Evolutionary conservation across 1,284 basidiomycete genomes (phyloP), one percentile per base, ranked within the genome.

Genomic region (Cryptococcus sp.): DNA sequence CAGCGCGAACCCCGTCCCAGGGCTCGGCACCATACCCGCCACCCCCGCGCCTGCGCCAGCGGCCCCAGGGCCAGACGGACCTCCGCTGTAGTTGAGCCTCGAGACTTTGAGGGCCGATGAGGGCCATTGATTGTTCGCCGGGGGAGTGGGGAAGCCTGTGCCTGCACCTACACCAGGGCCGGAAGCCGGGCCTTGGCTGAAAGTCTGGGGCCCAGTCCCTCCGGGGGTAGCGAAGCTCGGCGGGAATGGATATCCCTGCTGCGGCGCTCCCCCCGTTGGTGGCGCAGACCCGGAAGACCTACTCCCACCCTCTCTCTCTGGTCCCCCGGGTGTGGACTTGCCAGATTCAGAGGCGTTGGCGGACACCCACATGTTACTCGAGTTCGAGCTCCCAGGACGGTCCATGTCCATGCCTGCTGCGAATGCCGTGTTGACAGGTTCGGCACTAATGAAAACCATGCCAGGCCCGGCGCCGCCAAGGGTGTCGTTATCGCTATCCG

Each of bases 351-450:
- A 50, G 24, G 20, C 36, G 33, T 39, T 46, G 12, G 16, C n/a
- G 4, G 55, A 52, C 3, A 47, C 45, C 55, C 56, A 56, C 39
- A 59, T 37, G 45, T 37, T 33, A 12, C 59, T 61, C 4, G 55
- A 59, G 9, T 64, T 62, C 11, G 57, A 61, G 13, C 59, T 64
- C 0, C 50, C 55, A 0, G 71, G 71, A 9, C 72, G 55, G 53
- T 76, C 73, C 64, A 76, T 70, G 46, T 76, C 73, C 73, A 76
- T 76, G 7, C 69, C 67, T 33, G 70, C 70, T 18, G 72, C 73
- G 38, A 74, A 76, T 1, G 72, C 73, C 13, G 62, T 54, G 56
- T 73, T 73, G 56, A 76, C 73, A 3, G 68, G 65, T 21, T 71
- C 70, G 7, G 62, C n/a, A n/a, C n/a, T n/a, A n/a, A n/a, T n/a